A percentile compares a stretch with the other conserved stretches of the same genome.
These are phyloP conservation scores for Candida ovalis DNA, from an alignment of 805 yeast species.

Conservation along the genomic window DNA sequence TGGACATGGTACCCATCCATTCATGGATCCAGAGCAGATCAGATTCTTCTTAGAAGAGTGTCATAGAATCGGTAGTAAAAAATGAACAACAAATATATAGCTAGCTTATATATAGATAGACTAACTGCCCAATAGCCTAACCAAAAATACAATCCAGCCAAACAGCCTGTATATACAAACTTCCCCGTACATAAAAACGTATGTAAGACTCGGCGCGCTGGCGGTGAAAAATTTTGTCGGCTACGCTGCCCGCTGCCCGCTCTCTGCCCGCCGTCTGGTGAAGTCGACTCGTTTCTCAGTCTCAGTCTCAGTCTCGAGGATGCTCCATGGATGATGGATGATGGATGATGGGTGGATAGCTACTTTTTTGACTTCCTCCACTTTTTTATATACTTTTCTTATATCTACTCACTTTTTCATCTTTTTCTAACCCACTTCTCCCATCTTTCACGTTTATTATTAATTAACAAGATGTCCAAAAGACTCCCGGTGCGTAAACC, in stretches of 20 bases:
- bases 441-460: background rate
- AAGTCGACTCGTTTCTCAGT: background rate
- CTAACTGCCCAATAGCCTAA: background rate
- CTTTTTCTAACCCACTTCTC: background rate
- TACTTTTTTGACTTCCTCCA: background rate
- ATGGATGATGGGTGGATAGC: background rate
- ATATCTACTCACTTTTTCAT: background rate
- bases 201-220: no score
- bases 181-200: background rate
- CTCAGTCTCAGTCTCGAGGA: no score
- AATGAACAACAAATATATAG: background rate
- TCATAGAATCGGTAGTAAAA: constrained; percentile 61
- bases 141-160: background rate
- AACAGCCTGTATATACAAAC: background rate
- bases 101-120: background rate
- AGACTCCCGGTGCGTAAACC: constrained; percentile 1
- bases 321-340: no score
- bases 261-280: background rate
- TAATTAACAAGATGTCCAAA: background rate
- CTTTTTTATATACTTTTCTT: background rate
- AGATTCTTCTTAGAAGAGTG: constrained; percentile 83
- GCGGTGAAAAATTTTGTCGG: background rate
- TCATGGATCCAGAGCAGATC: constrained; percentile 90
- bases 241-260: background rate
- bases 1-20: constrained; percentile 98